Evolutionary conservation across 345 rosid species (phyloP).

Genomic region (Eutrema yunnanense): DNA sequence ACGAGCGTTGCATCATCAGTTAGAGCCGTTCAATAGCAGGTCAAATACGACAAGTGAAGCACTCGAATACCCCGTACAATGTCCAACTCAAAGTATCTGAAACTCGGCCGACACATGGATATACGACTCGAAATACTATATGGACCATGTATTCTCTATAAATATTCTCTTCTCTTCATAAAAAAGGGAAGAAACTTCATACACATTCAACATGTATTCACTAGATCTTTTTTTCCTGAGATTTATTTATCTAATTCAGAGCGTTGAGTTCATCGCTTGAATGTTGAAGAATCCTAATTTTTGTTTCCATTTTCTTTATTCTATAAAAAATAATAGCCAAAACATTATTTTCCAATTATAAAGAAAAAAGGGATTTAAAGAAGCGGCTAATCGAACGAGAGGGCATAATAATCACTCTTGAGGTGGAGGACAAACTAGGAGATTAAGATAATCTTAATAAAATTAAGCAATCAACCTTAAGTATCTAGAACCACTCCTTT

Average conservation of each 20-base stretch:
- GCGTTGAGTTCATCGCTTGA: background rate
- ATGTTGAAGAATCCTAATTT: background rate
- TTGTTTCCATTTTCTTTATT: background rate
- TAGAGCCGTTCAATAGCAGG: too few species aligned
- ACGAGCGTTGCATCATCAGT: too few species aligned
- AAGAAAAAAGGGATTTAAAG: background rate
- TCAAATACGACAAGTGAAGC: too few species aligned
- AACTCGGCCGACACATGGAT: too few species aligned
- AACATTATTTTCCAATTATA: background rate
- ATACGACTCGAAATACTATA: too few species aligned
- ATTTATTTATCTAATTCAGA: background rate
- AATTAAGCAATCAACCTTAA: background rate
- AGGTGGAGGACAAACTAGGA: constrained; percentile 5
- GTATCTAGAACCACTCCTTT: constrained; percentile 31
- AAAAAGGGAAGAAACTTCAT: too few species aligned
- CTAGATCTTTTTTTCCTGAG: background rate
- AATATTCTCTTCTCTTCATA: too few species aligned
- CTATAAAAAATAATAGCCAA: background rate
- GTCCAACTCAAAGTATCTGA: too few species aligned
- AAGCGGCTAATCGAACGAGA: constrained; percentile 19
- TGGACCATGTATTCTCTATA: too few species aligned
- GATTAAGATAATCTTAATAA: constrained; percentile 23
- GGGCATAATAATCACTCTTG: constrained; percentile 8
- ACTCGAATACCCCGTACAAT: too few species aligned
- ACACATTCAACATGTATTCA: too few species aligned